Evolutionary conservation across 2,329 filamentous ascomycete genomes (phyloP), one percentile per base, ranked within the genome.

Genomic region (Metarhizium brunneum): DNA sequence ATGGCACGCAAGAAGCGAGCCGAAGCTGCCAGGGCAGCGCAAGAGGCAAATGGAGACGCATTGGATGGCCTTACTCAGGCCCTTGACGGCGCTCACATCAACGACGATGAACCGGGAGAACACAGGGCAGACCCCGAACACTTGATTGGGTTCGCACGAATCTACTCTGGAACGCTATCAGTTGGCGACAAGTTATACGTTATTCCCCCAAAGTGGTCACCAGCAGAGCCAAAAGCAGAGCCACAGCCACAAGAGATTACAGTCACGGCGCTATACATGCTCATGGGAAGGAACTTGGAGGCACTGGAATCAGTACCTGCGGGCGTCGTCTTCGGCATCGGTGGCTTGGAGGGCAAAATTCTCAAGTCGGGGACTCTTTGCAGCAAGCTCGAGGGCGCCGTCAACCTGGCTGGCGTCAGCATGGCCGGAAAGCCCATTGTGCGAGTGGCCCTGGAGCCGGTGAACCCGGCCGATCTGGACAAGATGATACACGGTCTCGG

Each of bases 301-400:
- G 81, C 86, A 1, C 80, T 99, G 0, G 81, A 83, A 16, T 87
- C 87, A 0, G 92, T 97, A 0, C 92, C 92, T 6, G 92, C 94
- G 0, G 94, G 94, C 47, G 92, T 95, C 7, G 88, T 99, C 4
- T 97, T 99, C 66, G 94, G 94, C 29, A 94, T 99, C 54, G 90
- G 87, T 36, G 94, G 94, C 2, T 81, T 99, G 1, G 92, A 94
- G 65, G 92, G 92, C 16, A 87, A 92, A 58, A 87, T 99, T n/a
- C 79, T 99, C 54, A 99, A 99, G 69, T 95, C 91, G 1, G 94
- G 92, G 13, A 99, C 94, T 0, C 77, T 99, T 3, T 96, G 91
- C 74, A 95, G 90, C 60, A 87, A 88, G 60, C 75, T 95, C 0
- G 86, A 90, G 51, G 94, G 94, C 16, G 85, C 89, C 6, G 85